Conservation (phyloP, 805 yeast genomes). For the Isabelozyma pseudorhagii region DNA sequence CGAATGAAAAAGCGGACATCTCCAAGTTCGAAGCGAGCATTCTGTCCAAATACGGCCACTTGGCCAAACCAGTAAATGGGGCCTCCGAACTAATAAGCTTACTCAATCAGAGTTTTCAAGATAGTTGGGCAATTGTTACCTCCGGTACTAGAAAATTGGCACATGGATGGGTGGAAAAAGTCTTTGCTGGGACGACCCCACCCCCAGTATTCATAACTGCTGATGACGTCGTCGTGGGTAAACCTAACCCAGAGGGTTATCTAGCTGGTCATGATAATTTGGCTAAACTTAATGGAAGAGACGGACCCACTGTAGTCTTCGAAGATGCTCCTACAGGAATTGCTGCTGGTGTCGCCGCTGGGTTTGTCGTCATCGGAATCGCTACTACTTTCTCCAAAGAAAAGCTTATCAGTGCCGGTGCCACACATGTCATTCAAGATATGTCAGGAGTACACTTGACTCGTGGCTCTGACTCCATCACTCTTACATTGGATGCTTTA, state of each 20-base stretch:
- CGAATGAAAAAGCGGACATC: slow-evolving; percentile 3
- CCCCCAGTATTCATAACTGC: slow-evolving; percentile 17
- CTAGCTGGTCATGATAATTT: slow-evolving; percentile 5
- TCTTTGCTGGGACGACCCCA: slow-evolving; percentile 3
- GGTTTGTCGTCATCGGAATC: slow-evolving; percentile 15
- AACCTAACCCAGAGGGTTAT: slow-evolving; percentile 20
- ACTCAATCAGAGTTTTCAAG: slow-evolving; percentile 1
- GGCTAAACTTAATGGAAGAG: neutral
- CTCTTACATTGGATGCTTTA: neutral
- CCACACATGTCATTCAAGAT: slow-evolving; percentile 14
- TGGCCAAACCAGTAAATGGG: slow-evolving; percentile 13
- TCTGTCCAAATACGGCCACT: slow-evolving; percentile 13
- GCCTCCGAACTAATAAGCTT: slow-evolving; percentile 5
- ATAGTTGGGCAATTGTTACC: slow-evolving; percentile 16
- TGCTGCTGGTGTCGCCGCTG: slow-evolving; percentile 14
- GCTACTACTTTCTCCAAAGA: slow-evolving; percentile 15
- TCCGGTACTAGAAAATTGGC: slow-evolving; percentile 16
- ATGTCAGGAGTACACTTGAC: slow-evolving; percentile 5
- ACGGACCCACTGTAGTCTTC: slow-evolving; percentile 11
- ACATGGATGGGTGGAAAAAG: slow-evolving; percentile 12
- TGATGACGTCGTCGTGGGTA: slow-evolving; percentile 14
- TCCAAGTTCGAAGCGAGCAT: slow-evolving; percentile 8
- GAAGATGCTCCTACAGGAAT: slow-evolving; percentile 20
- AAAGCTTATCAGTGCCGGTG: slow-evolving; percentile 12
- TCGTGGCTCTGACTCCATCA: neutral